A percentile compares a stretch with the other conserved stretches of the same genome.
phyloP scores from a whole-genome alignment of 2,329 filamentous ascomycete genomes.

The Rutstroemia sydowiana region DNA sequence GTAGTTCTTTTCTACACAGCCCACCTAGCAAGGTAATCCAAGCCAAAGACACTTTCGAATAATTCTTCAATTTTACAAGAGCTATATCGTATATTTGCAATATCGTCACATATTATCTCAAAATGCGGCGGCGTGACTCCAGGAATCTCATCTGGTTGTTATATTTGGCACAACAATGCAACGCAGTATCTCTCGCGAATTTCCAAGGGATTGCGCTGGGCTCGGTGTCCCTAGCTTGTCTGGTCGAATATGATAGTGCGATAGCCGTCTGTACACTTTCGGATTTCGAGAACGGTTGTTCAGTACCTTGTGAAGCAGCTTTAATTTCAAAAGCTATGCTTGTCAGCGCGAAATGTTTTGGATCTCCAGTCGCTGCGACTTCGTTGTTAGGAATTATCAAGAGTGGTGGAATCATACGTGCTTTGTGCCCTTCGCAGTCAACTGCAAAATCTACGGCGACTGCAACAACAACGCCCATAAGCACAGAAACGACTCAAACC shows the following conservation, averaged over 20 bases:
- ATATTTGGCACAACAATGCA: slow-evolving; percentile 16
- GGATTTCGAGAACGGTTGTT: slow-evolving; percentile 27
- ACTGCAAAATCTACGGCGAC: slow-evolving; percentile 10
- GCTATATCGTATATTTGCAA: background rate
- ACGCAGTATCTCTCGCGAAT: slow-evolving; percentile 27
- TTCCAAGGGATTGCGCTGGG: slow-evolving; percentile 25
- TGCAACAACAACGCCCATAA: slow-evolving; percentile 3
- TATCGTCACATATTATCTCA: slow-evolving; percentile 3
- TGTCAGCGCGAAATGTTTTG: slow-evolving; percentile 20
- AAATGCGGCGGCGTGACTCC: slow-evolving; percentile 1
- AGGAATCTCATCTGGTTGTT: slow-evolving; percentile 14
- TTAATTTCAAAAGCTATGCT: slow-evolving; percentile 14
- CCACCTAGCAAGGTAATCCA: background rate
- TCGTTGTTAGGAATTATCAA: slow-evolving; percentile 27
- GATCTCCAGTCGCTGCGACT: slow-evolving; percentile 16
- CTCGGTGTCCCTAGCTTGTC: slow-evolving; percentile 21
- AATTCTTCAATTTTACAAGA: slow-evolving; percentile 1
- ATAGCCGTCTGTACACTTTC: slow-evolving; percentile 22
- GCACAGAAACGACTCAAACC: slow-evolving; percentile 4
- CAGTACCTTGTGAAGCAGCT: slow-evolving; percentile 19
- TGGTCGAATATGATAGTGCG: slow-evolving; percentile 22
- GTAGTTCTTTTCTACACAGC: background rate
- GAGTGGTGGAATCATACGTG: slow-evolving; percentile 24
- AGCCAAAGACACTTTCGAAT: background rate
- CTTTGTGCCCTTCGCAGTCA: slow-evolving; percentile 20